phyloP scores from a whole-genome alignment of 2,329 filamentous ascomycete genomes.

The Fusarium foetens region DNA sequence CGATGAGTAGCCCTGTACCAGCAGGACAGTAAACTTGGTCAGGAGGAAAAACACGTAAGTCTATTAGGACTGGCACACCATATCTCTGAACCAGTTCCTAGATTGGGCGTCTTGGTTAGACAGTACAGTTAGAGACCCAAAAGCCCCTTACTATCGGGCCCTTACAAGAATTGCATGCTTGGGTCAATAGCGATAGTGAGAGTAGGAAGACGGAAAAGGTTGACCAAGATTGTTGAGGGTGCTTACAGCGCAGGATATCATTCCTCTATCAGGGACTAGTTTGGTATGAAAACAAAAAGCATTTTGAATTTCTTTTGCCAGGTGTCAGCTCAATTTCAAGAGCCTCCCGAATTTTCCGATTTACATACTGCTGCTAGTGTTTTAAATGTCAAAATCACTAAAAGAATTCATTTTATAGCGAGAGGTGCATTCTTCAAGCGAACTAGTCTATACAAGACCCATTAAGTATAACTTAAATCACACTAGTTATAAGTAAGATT shows the following conservation, averaged over 20 bases:
- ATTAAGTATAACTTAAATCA: background rate
- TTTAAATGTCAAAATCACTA: fast-evolving
- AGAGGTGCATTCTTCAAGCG: background rate
- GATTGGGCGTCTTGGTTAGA: background rate
- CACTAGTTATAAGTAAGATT: background rate
- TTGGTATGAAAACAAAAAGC: background rate
- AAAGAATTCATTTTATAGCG: no score
- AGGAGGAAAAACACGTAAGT: background rate
- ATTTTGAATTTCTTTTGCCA: background rate
- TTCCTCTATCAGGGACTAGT: background rate
- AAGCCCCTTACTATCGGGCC: background rate
- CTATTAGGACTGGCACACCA: background rate
- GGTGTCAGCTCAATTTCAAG: background rate
- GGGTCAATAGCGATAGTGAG: background rate
- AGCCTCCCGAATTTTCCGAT: fast-evolving
- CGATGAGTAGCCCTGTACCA: background rate
- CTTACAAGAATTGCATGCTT: background rate
- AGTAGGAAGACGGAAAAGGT: background rate
- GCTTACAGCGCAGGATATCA: no score
- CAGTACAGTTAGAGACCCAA: background rate
- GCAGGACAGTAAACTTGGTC: background rate
- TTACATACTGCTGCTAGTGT: background rate
- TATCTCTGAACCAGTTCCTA: background rate
- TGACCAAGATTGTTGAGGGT: background rate
- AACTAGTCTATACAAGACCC: fast-evolving